A percentile compares a stretch with the other conserved stretches of the same genome.
Conservation (phyloP, 345 rosid species). For the Clausena lansium region DNA sequence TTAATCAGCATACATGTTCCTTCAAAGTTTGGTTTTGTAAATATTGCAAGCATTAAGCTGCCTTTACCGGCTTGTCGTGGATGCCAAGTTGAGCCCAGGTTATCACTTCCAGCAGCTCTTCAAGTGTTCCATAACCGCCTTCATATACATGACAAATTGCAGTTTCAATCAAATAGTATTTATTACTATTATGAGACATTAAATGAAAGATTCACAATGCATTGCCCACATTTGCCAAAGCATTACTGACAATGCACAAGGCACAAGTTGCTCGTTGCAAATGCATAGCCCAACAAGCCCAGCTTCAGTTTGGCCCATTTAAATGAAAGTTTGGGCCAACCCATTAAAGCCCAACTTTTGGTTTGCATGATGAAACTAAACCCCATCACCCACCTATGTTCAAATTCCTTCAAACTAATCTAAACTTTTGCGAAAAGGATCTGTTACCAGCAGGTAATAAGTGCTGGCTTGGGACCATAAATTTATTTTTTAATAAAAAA, state of each 20-base stretch:
- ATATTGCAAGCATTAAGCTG: background rate
- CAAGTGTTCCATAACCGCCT: constrained; percentile 90
- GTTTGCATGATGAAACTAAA: background rate
- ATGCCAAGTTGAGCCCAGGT: constrained; percentile 92
- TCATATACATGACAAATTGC: background rate
- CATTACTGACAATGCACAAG: background rate
- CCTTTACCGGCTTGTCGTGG: constrained; percentile 75
- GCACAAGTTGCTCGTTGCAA: background rate
- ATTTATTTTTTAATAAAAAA: background rate
- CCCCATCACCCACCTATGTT: background rate
- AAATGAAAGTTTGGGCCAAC: background rate
- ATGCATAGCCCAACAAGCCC: background rate
- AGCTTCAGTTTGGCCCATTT: background rate
- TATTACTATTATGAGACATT: background rate
- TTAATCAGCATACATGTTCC: too few species aligned
- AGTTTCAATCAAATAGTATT: background rate
- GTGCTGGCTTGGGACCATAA: background rate
- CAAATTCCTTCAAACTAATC: background rate
- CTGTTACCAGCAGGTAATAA: background rate
- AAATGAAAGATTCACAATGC: background rate
- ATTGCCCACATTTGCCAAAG: background rate
- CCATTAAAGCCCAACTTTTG: background rate
- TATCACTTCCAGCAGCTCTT: constrained; percentile 79
- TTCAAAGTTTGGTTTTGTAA: too few species aligned
- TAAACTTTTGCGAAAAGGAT: background rate